Evolutionary conservation across 2,329 filamentous ascomycete genomes (phyloP), one percentile per base, ranked within the genome.

Genomic region (Trichoderma hamatum): DNA sequence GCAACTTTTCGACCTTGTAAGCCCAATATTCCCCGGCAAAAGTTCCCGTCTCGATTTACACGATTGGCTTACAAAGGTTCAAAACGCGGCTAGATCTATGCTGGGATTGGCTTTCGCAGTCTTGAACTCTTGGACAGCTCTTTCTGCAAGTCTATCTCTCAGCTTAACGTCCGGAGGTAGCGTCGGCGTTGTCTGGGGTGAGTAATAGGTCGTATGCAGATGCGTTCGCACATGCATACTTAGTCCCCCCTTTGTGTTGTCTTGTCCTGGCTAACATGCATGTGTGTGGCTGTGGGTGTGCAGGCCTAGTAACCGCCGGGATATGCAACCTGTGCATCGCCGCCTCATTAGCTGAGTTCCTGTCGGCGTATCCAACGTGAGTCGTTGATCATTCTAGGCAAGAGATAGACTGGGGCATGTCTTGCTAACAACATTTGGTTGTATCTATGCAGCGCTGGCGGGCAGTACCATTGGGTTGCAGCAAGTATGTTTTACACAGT

Each of bases 401-500:
- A n/a, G 11, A 52, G 13, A 52, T 14, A 30, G n/a, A 49, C 43
- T 19, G 51, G 16, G n/a, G 11, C 26, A 6, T 6, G 2, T 28
- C 30, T 30, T 67, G 30, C 60, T 43, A 10, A 26, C 16, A 9
- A 32, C 24, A 3, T 6, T 6, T 39, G 54, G 14, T 2, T 16
- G 11, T 52, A 5, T 61, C 5, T 16, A 21, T 60, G 9, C 56
- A 75, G 74, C 0, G 85, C 85, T 3, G 86, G 85, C 70, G 88
- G 86, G 4, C 85, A 90, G 76, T 92, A 92, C 71, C 89, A 92
- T 75, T 92, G 90, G 90, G 90, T 90, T 1, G 89, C 90, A 71
- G 70, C 63, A 19, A 63, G 70, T 71, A 70, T 56, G 58, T 1
- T 10, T 55, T 14, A 49, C 16, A 9, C 28, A 30, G 4, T 10